phyloP scores from a whole-genome alignment of 2,329 filamentous ascomycete genomes.

The Monilinia laxa region DNA sequence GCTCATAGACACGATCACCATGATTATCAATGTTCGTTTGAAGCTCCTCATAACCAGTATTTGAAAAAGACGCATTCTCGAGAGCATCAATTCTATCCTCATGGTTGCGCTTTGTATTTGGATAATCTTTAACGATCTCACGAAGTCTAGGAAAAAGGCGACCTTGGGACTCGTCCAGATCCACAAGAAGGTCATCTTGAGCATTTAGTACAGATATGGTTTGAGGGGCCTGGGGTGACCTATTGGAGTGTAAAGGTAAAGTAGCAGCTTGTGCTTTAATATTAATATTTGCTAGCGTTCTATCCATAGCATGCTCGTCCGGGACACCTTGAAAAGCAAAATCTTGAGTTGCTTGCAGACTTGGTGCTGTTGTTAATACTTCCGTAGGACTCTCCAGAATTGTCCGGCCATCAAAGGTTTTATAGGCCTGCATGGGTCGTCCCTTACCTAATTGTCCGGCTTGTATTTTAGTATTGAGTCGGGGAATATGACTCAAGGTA shows the following conservation, averaged over 20 bases:
- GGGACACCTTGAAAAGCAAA: slow-evolving; percentile 24
- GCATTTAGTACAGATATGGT: background rate
- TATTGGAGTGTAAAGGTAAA: slow-evolving; percentile 21
- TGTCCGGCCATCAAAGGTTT: slow-evolving; percentile 34
- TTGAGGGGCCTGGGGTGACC: slow-evolving; percentile 4
- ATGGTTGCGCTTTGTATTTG: slow-evolving; percentile 44
- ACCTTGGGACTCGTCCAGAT: slow-evolving; percentile 25
- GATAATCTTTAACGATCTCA: slow-evolving; percentile 32
- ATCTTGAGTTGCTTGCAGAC: slow-evolving; percentile 30
- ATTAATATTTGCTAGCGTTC: slow-evolving; percentile 26
- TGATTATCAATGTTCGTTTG: slow-evolving; percentile 65
- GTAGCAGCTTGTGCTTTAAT: slow-evolving; percentile 21
- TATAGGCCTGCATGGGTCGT: slow-evolving; percentile 33
- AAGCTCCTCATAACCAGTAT: slow-evolving; percentile 66
- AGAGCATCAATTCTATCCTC: slow-evolving; percentile 65
- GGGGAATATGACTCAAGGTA: slow-evolving; percentile 35
- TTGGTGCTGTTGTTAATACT: slow-evolving; percentile 33
- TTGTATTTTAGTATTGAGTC: slow-evolving; percentile 23
- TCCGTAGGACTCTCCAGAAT: slow-evolving; percentile 38
- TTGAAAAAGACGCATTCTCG: slow-evolving; percentile 69
- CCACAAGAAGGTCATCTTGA: slow-evolving; percentile 7
- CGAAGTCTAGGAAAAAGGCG: slow-evolving; percentile 31
- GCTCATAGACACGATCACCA: slow-evolving; percentile 66
- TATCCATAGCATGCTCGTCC: slow-evolving; percentile 8
- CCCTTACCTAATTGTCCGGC: slow-evolving; percentile 19